These are phyloP conservation scores for Lecanicillium sp. DNA, from an alignment of 2,329 filamentous ascomycete genomes.

Conservation along the genomic window DNA sequence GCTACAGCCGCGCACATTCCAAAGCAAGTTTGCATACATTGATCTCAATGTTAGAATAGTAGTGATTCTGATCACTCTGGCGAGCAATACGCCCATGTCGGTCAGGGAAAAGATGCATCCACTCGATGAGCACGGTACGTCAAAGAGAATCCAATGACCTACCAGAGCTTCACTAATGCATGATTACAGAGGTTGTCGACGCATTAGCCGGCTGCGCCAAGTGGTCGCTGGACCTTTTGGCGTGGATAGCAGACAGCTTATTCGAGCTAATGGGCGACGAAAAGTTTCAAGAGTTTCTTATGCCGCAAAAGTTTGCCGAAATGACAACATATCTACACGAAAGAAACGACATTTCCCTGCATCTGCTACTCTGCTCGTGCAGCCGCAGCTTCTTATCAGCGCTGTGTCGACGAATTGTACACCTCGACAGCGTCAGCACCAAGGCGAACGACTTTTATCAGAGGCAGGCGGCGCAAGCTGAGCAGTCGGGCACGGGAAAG, in stretches of 20 bases:
- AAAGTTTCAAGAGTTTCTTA: slow-evolving; percentile 42
- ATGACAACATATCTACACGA: slow-evolving; percentile 43
- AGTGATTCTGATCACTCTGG: slow-evolving; percentile 55
- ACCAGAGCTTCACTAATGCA: slow-evolving; percentile 10
- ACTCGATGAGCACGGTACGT: slow-evolving; percentile 48
- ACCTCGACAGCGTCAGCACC: slow-evolving; percentile 42
- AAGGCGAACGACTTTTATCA: slow-evolving; percentile 44
- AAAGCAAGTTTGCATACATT: slow-evolving; percentile 67
- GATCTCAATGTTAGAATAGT: slow-evolving; percentile 68
- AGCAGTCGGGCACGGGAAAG: slow-evolving; percentile 28
- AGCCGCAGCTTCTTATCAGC: slow-evolving; percentile 65
- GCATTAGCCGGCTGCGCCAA: slow-evolving; percentile 65
- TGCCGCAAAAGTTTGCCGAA: slow-evolving; percentile 36
- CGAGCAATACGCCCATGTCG: slow-evolving; percentile 45
- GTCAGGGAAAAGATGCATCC: slow-evolving; percentile 49
- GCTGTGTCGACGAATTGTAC: slow-evolving; percentile 54
- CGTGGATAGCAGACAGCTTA: slow-evolving; percentile 52
- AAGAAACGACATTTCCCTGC: slow-evolving; percentile 49
- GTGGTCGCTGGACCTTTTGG: slow-evolving; percentile 68
- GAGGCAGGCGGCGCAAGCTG: slow-evolving; percentile 30
- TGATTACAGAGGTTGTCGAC: slow-evolving; percentile 55
- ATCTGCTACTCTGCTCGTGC: slow-evolving; percentile 63
- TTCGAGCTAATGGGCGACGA: slow-evolving; percentile 46
- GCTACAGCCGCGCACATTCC: slow-evolving; percentile 51
- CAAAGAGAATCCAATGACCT: background rate